These are phyloP conservation scores for Cladosporium sp. DNA, from an alignment of 2,329 filamentous ascomycete species.

Conservation along the genomic window DNA sequence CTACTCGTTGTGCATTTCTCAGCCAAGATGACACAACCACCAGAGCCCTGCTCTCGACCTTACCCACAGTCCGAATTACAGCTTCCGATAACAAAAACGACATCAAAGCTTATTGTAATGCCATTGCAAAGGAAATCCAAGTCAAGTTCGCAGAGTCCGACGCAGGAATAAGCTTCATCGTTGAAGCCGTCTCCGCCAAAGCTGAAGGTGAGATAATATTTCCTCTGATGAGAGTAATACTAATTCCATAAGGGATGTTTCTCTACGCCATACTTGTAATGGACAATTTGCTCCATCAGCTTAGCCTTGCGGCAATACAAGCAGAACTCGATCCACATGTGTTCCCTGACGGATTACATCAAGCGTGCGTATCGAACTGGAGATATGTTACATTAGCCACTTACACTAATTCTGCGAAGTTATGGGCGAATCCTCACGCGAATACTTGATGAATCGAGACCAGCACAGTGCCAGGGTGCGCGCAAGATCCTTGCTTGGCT, in stretches of 20 bases:
- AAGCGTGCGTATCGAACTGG: conserved; percentile 14
- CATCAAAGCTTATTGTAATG: conserved; percentile 11
- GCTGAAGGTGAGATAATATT: conserved; percentile 3
- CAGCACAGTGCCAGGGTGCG: background rate
- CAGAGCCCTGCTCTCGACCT: background rate
- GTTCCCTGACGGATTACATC: conserved; percentile 14
- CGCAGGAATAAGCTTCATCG: background rate
- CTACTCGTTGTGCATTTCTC: conserved; percentile 17
- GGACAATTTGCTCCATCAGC: conserved; percentile 19
- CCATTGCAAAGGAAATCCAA: background rate
- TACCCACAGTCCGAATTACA: conserved; percentile 15
- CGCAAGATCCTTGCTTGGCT: conserved; percentile 14
- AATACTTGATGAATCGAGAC: background rate
- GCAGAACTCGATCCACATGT: background rate
- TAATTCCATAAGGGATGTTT: conserved; percentile 27
- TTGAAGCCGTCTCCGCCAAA: background rate
- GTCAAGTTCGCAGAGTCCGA: background rate
- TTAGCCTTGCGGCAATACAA: background rate
- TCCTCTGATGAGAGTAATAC: too few relatives aligned
- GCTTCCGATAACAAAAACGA: conserved; percentile 3
- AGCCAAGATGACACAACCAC: conserved; percentile 19
- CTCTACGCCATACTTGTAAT: conserved; percentile 24
- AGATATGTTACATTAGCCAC: too few relatives aligned
- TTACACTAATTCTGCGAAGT: background rate
- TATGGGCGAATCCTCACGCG: background rate